Evolutionary conservation across 2,329 filamentous ascomycete species (phyloP), one percentile per base, ranked within the genome.

Genomic region (Leptographium flavum): DNA sequence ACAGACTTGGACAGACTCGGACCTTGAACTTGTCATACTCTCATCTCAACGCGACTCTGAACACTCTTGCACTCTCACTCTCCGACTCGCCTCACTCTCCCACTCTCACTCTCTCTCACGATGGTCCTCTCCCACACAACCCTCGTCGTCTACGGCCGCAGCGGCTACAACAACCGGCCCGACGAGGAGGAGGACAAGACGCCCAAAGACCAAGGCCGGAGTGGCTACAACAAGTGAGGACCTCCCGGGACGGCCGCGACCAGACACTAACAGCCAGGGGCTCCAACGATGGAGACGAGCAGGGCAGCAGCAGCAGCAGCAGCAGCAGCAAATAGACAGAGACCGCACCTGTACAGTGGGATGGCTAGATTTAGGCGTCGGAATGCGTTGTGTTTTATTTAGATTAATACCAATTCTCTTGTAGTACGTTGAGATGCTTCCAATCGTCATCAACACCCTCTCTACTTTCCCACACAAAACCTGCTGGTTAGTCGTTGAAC

Each of bases 151-250:
- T 55, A 55, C 46, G 65, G 65, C 54, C 64, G 65, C 52, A 60
- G 58, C 42, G 63, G 63, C 45, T 65, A 67, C 57, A 66, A 66
- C 53, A 57, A 57, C 53, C 57, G 62, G 55, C 58, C 59, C 42
- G 59, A 61, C 46, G 59, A 58, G 39, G 53, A 59, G 43, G 53
- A 60, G 23, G 51, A 59, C 31, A 52, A 58, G 49, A 48, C 47
- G 11, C 33, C 43, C 47, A 55, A 57, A 52, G 59, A 63, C 58
- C 60, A 64, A 48, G 67, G 68, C 57, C 66, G 67, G 49, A 64
- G 61, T 43, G 67, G 67, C 50, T 69, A 69, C 62, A 70, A 70
- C 63, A 66, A 57, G 57, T 58, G 22, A 52, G 56, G 51, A 15
- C 33, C 25, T 6, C 19, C 19, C 11, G 10, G 23, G 19, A n/a